Conservation (phyloP, 176 grass and related monocot genomes). For the Areca catechu region DNA sequence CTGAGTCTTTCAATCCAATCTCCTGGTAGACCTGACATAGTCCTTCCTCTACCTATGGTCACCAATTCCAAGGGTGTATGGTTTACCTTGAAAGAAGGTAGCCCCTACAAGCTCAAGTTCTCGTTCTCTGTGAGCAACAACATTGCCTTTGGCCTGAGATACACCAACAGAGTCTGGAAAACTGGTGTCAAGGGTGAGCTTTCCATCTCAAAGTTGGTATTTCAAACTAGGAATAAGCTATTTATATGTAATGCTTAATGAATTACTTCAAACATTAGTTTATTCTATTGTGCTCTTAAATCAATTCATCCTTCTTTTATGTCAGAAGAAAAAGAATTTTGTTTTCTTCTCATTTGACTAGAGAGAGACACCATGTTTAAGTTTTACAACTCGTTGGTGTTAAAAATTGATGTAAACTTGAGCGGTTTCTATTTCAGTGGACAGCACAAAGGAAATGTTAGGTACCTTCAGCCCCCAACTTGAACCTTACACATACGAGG, state of each 20-base stretch:
- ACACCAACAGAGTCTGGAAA: constrained; percentile 98
- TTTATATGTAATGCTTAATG: too few relatives aligned
- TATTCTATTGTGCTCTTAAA: too few relatives aligned
- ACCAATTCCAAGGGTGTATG: constrained; percentile 62
- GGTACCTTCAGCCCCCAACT: constrained; percentile 91
- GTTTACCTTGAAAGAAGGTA: constrained; percentile 95
- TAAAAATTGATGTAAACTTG: not conserved
- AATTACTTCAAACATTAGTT: too few relatives aligned
- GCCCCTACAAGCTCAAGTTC: constrained; percentile 86
- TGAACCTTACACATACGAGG: constrained; percentile 81
- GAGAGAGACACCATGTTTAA: too few relatives aligned
- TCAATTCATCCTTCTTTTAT: too few relatives aligned
- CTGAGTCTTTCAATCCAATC: constrained; percentile 72
- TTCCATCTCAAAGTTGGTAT: too few relatives aligned
- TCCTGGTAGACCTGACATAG: constrained; percentile 55
- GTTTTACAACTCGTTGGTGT: too few relatives aligned
- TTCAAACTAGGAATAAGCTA: too few relatives aligned
- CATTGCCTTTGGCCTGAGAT: constrained; percentile 90
- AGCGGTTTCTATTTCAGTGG: constrained; percentile 34
- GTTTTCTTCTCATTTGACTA: too few relatives aligned
- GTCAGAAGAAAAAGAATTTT: too few relatives aligned
- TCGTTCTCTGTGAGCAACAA: constrained; percentile 80
- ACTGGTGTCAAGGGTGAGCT: constrained; percentile 62
- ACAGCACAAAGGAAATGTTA: constrained; percentile 80
- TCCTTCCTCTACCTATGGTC: constrained; percentile 61